phyloP scores from a whole-genome alignment of 2,329 filamentous ascomycete species.

The Dactylella cylindrospora region DNA sequence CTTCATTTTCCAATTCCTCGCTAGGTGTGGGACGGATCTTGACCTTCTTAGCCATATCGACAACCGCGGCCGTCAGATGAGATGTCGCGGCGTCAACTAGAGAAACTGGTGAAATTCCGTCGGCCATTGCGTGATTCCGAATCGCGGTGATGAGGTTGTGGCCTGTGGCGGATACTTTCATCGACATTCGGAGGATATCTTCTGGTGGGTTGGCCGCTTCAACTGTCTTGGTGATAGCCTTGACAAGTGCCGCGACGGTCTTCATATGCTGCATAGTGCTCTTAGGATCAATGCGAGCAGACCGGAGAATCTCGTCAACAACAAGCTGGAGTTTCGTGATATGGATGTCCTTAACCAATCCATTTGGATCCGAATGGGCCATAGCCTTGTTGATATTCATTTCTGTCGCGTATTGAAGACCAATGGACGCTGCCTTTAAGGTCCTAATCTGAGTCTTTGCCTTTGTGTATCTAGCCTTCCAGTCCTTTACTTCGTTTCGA shows the following conservation, averaged over 20 bases:
- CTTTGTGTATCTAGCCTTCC: conserved; percentile 85
- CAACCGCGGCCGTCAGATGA: conserved; percentile 79
- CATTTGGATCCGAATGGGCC: conserved; percentile 70
- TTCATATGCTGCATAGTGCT: conserved; percentile 84
- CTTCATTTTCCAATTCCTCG: conserved; percentile 75
- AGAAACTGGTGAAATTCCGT: conserved; percentile 87
- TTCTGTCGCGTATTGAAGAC: conserved; percentile 56
- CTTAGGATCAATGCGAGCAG: conserved; percentile 71
- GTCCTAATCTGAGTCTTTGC: conserved; percentile 83
- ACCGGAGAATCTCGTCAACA: conserved; percentile 83
- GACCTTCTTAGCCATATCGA: conserved; percentile 79
- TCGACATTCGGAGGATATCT: conserved; percentile 70
- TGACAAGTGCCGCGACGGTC: conserved; percentile 75
- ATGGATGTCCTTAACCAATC: conserved; percentile 84
- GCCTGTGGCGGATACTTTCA: conserved; percentile 83
- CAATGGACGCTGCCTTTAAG: conserved; percentile 77
- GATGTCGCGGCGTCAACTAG: conserved; percentile 89
- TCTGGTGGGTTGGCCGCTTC: conserved; percentile 57
- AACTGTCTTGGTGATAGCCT: conserved; percentile 80
- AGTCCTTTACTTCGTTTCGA: conserved; percentile 80
- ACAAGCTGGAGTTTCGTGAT: conserved; percentile 93
- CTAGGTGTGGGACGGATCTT: conserved; percentile 78
- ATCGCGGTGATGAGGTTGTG: conserved; percentile 94
- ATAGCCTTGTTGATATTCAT: conserved; percentile 64
- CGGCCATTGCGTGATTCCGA: conserved; percentile 82